Percentiles rank a stretch among this genome's conserved stretches.
Conservation (phyloP, 768 basidiomycete genomes). For the Mycena albidolilacea region DNA sequence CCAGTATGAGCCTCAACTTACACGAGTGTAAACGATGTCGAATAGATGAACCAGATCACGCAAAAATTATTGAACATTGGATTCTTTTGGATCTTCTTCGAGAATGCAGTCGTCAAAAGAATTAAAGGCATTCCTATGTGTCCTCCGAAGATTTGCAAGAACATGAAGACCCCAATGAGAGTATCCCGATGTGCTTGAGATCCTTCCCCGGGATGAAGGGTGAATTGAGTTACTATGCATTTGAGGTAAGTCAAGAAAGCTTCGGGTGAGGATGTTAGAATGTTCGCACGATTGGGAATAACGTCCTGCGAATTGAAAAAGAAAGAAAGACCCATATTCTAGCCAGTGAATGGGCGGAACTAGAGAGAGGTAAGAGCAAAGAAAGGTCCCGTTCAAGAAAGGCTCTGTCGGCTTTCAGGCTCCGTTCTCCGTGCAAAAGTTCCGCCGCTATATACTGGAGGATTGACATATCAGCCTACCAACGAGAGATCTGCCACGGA, state of each 20-base stretch:
- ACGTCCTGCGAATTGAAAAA: conserved; percentile 12
- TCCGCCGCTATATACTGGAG: too few species aligned
- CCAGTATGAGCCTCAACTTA: neutral
- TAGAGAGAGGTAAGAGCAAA: neutral
- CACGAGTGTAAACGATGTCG: conserved; percentile 24
- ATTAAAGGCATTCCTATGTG: conserved; percentile 22
- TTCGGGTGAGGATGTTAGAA: neutral
- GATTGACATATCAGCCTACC: too few species aligned
- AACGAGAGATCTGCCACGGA: too few species aligned
- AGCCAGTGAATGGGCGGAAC: conserved; percentile 10
- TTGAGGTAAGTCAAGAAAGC: neutral
- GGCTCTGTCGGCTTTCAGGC: neutral
- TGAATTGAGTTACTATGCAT: conserved; percentile 5
- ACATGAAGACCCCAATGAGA: conserved; percentile 19
- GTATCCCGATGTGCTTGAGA: neutral
- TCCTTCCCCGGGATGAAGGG: conserved; percentile 12
- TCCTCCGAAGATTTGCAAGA: conserved; percentile 30
- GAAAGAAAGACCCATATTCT: conserved; percentile 26
- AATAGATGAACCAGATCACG: conserved; percentile 15
- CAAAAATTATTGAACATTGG: conserved; percentile 25
- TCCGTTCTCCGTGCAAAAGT: too few species aligned
- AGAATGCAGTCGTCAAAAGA: conserved; percentile 2
- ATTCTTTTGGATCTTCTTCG: conserved; percentile 18
- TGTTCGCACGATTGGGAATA: neutral
- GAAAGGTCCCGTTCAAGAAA: neutral